Conservation (phyloP, 768 basidiomycete genomes). For the Rhodotorula sphaerocarpa region DNA sequence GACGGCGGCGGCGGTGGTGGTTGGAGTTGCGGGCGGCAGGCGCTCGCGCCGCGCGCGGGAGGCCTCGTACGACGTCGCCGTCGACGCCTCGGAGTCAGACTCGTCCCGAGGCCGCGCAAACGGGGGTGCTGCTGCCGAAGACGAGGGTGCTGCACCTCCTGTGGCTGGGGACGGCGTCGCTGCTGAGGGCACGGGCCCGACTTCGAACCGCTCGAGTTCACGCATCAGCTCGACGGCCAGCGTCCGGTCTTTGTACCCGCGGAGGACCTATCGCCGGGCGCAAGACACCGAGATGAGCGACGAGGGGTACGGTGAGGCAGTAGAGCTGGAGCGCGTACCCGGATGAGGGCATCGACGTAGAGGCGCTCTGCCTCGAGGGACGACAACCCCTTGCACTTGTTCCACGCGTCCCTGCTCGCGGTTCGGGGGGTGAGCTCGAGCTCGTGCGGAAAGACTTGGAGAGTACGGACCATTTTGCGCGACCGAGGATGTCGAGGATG, state of each 20-base stretch:
- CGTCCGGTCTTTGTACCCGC: conserved; percentile 24
- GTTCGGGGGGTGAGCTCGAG: too few relatives aligned
- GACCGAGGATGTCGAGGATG: conserved; percentile 80
- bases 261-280: conserved; percentile 9
- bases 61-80: conserved; percentile 7
- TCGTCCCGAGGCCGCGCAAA: neutral
- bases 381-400: conserved; percentile 76
- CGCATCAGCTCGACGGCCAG: conserved; percentile 23
- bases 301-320: neutral
- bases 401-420: conserved; percentile 79
- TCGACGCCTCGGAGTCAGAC: neutral
- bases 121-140: neutral
- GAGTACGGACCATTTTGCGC: conserved; percentile 74
- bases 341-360: conserved; percentile 79
- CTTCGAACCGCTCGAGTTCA: conserved; percentile 26
- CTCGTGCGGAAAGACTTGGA: neutral
- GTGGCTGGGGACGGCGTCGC: neutral
- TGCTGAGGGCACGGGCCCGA: neutral
- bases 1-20: neutral
- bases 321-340: conserved; percentile 48
- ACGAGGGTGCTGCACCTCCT: neutral
- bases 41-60: neutral
- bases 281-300: too few relatives aligned
- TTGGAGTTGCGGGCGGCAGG: neutral
- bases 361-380: conserved; percentile 72